Conservation (phyloP, 495 filamentous ascomycete genomes). For the Aspergillus nanangensis region DNA sequence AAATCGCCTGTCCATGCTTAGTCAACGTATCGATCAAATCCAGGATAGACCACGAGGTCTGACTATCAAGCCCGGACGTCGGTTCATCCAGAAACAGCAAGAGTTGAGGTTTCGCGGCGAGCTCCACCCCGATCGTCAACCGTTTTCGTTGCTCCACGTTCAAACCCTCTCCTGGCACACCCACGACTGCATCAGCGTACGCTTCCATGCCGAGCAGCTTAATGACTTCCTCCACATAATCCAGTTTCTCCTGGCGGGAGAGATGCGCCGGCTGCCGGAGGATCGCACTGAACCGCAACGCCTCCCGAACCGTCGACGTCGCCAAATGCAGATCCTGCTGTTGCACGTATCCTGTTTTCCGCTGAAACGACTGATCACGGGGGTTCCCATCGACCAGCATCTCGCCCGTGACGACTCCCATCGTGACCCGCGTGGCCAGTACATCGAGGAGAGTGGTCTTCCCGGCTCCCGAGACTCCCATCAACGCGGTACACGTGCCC, state of each 20-base stretch:
- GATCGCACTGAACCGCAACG: conserved; percentile 75
- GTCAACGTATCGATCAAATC: conserved; percentile 72
- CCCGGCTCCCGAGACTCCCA: conserved; percentile 54
- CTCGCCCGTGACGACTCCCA: conserved; percentile 47
- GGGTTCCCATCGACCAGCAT: conserved; percentile 48
- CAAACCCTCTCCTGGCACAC: conserved; percentile 46
- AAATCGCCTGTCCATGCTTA: conserved; percentile 74
- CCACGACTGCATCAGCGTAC: conserved; percentile 26
- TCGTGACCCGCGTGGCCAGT: conserved; percentile 45
- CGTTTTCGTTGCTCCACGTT: conserved; percentile 86
- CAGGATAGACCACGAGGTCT: conserved; percentile 79
- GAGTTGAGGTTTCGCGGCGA: conserved; percentile 75
- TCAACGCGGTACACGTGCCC: conserved; percentile 60
- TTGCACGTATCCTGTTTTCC: conserved; percentile 92
- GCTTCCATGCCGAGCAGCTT: conserved; percentile 77
- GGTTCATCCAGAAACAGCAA: conserved; percentile 86
- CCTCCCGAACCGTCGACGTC: conserved; percentile 78
- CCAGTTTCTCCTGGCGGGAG: conserved; percentile 73
- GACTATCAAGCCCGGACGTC: conserved; percentile 76
- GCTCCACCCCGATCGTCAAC: conserved; percentile 78
- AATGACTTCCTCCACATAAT: conserved; percentile 88
- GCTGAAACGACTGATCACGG: conserved; percentile 73
- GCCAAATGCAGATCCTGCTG: conserved; percentile 88
- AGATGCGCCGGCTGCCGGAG: conserved; percentile 74
- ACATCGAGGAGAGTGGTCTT: conserved; percentile 59